Percentiles rank a stretch among this genome's conserved stretches.
Evolutionary conservation across 2,329 filamentous ascomycete species (phyloP).

Genomic region (Mariannaea sp.): DNA sequence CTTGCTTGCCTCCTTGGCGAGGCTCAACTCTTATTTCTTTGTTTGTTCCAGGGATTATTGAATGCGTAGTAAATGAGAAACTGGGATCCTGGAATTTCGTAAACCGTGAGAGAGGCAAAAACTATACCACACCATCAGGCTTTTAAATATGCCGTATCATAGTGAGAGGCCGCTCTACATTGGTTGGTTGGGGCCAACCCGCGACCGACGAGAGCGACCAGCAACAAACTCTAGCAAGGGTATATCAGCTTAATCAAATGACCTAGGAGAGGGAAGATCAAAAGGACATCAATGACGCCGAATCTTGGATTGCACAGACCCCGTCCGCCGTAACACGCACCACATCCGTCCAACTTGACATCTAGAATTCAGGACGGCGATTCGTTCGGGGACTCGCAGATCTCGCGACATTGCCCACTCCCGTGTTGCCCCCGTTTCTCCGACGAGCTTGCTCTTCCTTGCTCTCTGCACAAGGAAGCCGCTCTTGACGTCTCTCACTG

Average conservation of each 20-base stretch:
- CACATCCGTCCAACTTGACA: not conserved
- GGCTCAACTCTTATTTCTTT: too few relatives aligned
- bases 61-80: not conserved
- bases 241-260: not conserved
- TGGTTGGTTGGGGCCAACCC: not conserved
- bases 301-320: not conserved
- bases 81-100: not conserved
- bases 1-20: not conserved
- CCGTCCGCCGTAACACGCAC: not conserved
- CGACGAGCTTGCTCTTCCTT: not conserved
- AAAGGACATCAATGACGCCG: not conserved
- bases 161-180: not conserved
- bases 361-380: not conserved
- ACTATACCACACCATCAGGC: not conserved
- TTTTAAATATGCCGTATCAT: not conserved
- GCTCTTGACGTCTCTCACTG: not conserved
- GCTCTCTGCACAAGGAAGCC: not conserved
- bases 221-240: not conserved
- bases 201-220: not conserved
- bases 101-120: not conserved
- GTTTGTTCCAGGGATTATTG: too few relatives aligned
- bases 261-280: not conserved
- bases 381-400: conserved; percentile 15
- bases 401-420: conserved; percentile 6
- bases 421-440: conserved; percentile 3